Evolutionary conservation across 768 basidiomycete species (phyloP), one percentile per base, ranked within the genome.

Genomic region (Tylopilus sp.): DNA sequence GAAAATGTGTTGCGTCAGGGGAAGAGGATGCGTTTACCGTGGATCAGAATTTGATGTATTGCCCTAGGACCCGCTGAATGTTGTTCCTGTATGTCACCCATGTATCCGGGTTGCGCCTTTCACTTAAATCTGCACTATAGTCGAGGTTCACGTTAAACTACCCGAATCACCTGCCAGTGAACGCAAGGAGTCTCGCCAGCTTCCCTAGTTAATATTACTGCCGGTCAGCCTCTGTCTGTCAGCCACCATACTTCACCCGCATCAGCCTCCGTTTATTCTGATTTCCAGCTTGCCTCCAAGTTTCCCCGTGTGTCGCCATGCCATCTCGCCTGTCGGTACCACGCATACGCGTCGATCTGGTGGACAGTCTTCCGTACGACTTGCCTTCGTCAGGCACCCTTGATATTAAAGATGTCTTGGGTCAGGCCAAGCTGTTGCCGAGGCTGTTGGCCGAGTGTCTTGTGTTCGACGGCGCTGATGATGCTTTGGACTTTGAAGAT

Each of bases 11-110:
- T 62, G 37, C 60, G 62, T 50, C 68, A 57, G 50, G 65, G 63
- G 36, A 68, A 66, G 61, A 64, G 65, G 44, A 56, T 61, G 33
- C 65, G 63, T 50, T 53, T 71, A 17, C 60, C 63, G 37, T 71
- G 70, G 66, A 46, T 68, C 50, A 70, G 59, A 58, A 55, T 66
- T 26, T 71, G 53, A 68, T 60, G 33, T 60, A 52, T 44, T 40
- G 8, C 31, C 38, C 33, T 53, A n/a, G 28, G 43, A 55, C 54
- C 6, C 21, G 28, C 25, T 36, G 45, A 50, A 31, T 21, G 31
- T 54, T 54, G 26, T 55, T 53, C 50, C 45, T 56, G 66, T 68
- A 63, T 59, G 62, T 61, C 53, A 37, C 45, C 16, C 52, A 37
- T 68, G 59, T 62, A 62, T 59, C 41, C 55, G 48, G 53, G 46